Base-by-base conservation (phyloP, 2,329 filamentous ascomycete species). In the Gremmenia infestans region DNA sequence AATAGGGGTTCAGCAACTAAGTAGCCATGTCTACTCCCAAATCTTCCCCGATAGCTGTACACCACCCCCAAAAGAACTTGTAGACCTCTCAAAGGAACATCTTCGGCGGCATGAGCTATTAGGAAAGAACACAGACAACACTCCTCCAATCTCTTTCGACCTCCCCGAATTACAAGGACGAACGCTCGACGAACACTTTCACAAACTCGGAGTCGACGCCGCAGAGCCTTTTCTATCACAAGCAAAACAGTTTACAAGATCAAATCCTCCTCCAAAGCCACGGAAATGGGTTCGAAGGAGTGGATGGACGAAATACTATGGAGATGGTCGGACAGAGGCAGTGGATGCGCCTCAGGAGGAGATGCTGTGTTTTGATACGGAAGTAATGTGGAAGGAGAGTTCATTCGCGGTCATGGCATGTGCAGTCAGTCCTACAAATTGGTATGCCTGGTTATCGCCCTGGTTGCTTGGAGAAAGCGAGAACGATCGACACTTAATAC, bases 391-490 rank as follows among this genome's bases (percentile, higher is more conserved):
- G 82, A 96, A 95, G 70, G 85, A 94, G 68, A 93, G 87, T 62
- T 86, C 88, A 0, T 99, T 91, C 71, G 91, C 95, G 0, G 91
- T 96, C 55, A 97, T 99, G 91, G 94, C 95, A 22, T 97, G 93
- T 70, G 94, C 95, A 14, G 89, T 86, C 17, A 91, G 91, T 63
- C 86, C 90, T 0, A 92, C 85, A 3, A 86, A 91, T 32, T 99
- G 95, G 95, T 99, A 99, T 74, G 90, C 87, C 0, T 99, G 94
- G 94, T 73, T 99, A 52, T 99, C 94, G 12, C 94, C 94, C 0
- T 99, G 93, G 93, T 75, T 99, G 37, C 74, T 99, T 17, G 89
- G 86, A 32, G 90, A 97, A 74, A 87, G 89, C 1, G 76, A 88
- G 37, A 84, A 84, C 35, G 81, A 90, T 67, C 81, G 83, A 48